Conservation (phyloP, 179 eudicot species). For the Carnegiea gigantea region DNA sequence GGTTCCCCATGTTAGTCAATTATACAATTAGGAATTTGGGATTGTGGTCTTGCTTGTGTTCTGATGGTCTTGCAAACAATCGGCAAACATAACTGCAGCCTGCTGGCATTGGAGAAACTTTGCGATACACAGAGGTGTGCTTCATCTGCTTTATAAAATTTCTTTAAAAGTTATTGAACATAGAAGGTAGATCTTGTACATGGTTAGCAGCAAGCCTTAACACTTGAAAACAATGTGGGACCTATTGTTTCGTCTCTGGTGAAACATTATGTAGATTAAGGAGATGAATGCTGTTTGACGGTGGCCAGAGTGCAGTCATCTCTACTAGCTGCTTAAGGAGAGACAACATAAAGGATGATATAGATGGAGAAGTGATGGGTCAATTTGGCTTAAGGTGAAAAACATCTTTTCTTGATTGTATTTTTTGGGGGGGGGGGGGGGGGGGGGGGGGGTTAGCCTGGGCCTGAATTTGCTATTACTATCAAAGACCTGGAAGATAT, state of each 20-base stretch:
- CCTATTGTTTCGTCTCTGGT: neutral
- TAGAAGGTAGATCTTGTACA: neutral
- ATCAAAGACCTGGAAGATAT: no score
- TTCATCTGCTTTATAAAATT: neutral
- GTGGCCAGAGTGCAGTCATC: neutral
- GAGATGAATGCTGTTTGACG: neutral
- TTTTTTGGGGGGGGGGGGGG: no score
- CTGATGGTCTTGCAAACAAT: conserved; percentile 81
- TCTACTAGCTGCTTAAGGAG: neutral
- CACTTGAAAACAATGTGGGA: neutral
- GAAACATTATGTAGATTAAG: neutral
- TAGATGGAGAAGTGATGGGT: conserved; percentile 3
- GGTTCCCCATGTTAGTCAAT: conserved; percentile 85
- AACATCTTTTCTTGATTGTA: neutral
- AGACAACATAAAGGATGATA: neutral
- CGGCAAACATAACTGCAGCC: conserved; percentile 51
- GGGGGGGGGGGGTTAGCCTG: no score
- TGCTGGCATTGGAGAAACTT: conserved; percentile 55
- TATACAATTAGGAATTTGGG: conserved; percentile 84
- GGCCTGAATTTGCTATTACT: no score
- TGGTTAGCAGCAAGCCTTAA: conserved; percentile 5
- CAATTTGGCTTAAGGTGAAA: no score
- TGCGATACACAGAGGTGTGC: conserved; percentile 76
- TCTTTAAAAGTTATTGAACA: neutral
- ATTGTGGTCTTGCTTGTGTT: conserved; percentile 97